Evolutionary conservation across 345 rosid species (phyloP), one percentile per base, ranked within the genome.

Genomic region (Eucalyptus regnans): DNA sequence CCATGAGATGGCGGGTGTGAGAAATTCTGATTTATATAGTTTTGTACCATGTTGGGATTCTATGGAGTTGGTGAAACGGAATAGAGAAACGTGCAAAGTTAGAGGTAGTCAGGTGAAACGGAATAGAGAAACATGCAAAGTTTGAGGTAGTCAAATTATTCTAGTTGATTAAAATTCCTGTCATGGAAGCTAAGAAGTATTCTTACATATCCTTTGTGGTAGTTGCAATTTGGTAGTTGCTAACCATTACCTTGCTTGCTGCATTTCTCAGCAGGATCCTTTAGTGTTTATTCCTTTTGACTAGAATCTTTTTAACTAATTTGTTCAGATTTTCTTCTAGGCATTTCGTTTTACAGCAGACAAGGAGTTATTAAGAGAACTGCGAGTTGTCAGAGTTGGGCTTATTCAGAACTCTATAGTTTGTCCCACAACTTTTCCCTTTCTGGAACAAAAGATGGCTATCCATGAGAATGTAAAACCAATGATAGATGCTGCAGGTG

Each of bases 321-420:
- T 20, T 85, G 22, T 51, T 85, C 50, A 23, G 31, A 41, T 49
- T 46, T 25, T 87, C 48, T 87, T 90, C 81, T 93, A 97, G 99
- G 99, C 95, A 18, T 94, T 93, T 89, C 33, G 92, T 86, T 96
- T 97, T 90, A 90, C 89, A 85, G 97, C 99, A 92, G 98, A 94
- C 90, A 90, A 90, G 90, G 99, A 97, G 92, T 90, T 92, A 43
- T 52, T 96, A 90, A 93, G 99, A 93, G 94, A 91, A 87, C 96
- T 98, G 68, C 92, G 94, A 92, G 90, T 95, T 6, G 99, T 96
- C 44, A 95, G 97, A 92, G 99, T 96, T 66, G 99, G 98, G 88
- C 96, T 97, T 56, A 93, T 97, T 91, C 99, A 97, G 92, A 97
- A 95, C 90, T 95, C 98, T 84, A 93, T 94, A 54, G 95, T 94